phyloP scores from a whole-genome alignment of 2,329 filamentous ascomycete genomes.

The Thielaviopsis musarum region DNA sequence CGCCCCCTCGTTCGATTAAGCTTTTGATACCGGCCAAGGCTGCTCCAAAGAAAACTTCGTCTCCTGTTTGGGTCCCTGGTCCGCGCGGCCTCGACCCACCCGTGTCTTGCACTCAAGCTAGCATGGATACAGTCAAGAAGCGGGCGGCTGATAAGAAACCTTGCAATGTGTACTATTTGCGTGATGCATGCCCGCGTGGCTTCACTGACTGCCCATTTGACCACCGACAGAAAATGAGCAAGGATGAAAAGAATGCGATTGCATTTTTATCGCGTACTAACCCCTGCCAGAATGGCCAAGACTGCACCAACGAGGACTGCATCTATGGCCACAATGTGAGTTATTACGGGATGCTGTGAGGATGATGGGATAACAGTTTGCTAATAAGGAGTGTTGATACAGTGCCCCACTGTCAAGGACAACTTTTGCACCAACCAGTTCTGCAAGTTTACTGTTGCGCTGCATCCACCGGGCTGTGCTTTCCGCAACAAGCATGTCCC shows the following conservation, averaged over 20 bases:
- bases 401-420: slow-evolving; percentile 38
- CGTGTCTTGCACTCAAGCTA: slow-evolving; percentile 12
- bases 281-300: slow-evolving; percentile 39
- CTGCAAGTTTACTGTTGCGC: slow-evolving; percentile 3
- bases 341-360: slow-evolving; percentile 10
- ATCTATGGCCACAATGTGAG: slow-evolving; percentile 48
- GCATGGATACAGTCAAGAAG: slow-evolving; percentile 38
- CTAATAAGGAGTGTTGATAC: slow-evolving; percentile 7
- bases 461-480: not conserved
- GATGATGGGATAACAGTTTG: not conserved
- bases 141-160: slow-evolving; percentile 37
- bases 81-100: slow-evolving; percentile 2
- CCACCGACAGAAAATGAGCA: slow-evolving; percentile 35
- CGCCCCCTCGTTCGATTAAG: slow-evolving; percentile 2
- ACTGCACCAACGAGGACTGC: slow-evolving; percentile 39
- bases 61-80: slow-evolving; percentile 3
- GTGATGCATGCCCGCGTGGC: slow-evolving; percentile 37
- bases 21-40: slow-evolving; percentile 2
- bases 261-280: slow-evolving; percentile 38
- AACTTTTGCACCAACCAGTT: slow-evolving; percentile 25
- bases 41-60: not conserved
- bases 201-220: slow-evolving; percentile 36
- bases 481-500: not conserved
- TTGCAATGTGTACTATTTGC: slow-evolving; percentile 45
- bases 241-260: slow-evolving; percentile 39